Base-by-base conservation (phyloP, 2,329 filamentous ascomycete genomes). In the Diaporthe amygdali region DNA sequence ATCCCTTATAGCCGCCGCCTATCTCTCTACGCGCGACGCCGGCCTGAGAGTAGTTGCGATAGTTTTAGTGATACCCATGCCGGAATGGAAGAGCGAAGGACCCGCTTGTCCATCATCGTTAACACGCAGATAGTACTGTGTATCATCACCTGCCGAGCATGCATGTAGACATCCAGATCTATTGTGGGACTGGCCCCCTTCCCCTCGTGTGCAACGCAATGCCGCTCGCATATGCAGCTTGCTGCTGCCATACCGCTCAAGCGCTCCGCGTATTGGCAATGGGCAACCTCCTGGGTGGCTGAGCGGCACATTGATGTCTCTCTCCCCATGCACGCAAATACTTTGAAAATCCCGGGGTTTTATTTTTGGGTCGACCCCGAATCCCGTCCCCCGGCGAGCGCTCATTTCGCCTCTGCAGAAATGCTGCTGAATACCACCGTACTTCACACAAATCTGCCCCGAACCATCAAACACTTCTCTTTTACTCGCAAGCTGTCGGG, bases 181-280 rank as follows among this genome's bases (percentile, higher is more conserved):
- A 44, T 44, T 44, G 44, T 49, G 44, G 30, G 59, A 64, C 59
- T 49, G 27, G 27, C 41, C 59, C 59, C 59, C 59, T 63, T n/a
- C 17, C 59, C 59, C 39, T 27, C 12, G 39, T 46, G 56, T 63
- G 56, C 56, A 34, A 63, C 41, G 7, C 56, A 63, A 64, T 27
- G 30, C 27, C 30, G 30, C 41, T 49, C 59, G 59, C 59, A 49
- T 49, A 47, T 64, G 44, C 41, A 47, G 44, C 59, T 64, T 49
- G 41, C 56, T 63, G 56, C 41, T 63, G 41, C 56, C 59, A 64
- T 63, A 49, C 59, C 59, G 59, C 59, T 34, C 41, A 63, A 63
- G 41, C 41, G 59, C 59, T 47, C 59, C 41, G 59, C 41, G 59
- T 49, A 47, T 49, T 64, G 41, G n/a, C 59, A 64, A 10, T 61